phyloP scores from a whole-genome alignment of 1,139 yeast species.

The Saccharomyces hybrid region DNA sequence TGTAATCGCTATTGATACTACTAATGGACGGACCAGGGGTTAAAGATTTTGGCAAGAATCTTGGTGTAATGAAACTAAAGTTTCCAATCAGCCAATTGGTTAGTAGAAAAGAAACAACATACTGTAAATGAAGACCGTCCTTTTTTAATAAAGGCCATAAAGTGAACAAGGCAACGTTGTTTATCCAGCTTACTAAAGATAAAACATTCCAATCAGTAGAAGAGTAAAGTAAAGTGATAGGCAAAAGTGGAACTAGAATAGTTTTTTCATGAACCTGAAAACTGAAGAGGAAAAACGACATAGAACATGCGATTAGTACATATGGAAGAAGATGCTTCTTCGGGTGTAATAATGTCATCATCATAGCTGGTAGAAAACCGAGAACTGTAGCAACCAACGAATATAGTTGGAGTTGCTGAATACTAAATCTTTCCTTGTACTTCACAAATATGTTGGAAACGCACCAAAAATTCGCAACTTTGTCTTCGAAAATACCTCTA shows the following conservation, averaged over 20 bases:
- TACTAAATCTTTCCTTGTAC: conserved; percentile 49
- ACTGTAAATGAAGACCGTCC: conserved; percentile 70
- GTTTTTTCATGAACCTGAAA: conserved; percentile 96
- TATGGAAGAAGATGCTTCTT: conserved; percentile 49
- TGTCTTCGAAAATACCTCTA: conserved; percentile 95
- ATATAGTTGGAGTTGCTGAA: conserved; percentile 50
- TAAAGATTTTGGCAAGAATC: conserved; percentile 35
- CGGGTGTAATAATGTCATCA: conserved; percentile 46
- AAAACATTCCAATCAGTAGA: conserved; percentile 50
- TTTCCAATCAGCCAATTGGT: conserved; percentile 84
- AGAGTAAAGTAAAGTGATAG: conserved; percentile 63
- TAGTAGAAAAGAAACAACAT: conserved; percentile 48
- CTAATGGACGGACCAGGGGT: conserved; percentile 40
- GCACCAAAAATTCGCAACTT: conserved; percentile 97
- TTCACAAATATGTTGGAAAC: conserved; percentile 72
- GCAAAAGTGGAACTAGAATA: conserved; percentile 78
- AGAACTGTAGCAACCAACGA: conserved; percentile 58
- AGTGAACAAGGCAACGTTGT: conserved; percentile 76
- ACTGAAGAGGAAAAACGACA: conserved; percentile 83
- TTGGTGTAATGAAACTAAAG: conserved; percentile 37
- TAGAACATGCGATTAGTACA: conserved; percentile 75
- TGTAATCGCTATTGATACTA: conserved; percentile 25
- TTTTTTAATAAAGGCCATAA: conserved; percentile 78
- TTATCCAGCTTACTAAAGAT: conserved; percentile 78
- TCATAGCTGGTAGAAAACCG: conserved; percentile 61